Evolutionary conservation across 192 early-diverging fungal genomes (phyloP).

Genomic region (Podila horticola): DNA sequence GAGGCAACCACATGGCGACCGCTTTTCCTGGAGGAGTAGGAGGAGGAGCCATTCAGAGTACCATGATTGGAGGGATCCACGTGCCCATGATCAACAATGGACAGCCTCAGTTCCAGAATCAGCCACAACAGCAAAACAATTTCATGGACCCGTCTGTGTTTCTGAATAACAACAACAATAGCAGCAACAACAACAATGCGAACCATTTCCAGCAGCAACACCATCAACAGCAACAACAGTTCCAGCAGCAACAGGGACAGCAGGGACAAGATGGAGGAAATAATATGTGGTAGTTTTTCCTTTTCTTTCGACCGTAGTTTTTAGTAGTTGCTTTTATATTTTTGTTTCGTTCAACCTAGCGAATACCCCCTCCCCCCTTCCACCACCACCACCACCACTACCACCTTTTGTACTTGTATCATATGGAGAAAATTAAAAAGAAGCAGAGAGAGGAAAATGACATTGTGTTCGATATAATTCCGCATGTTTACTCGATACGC

Average conservation of each 20-base stretch:
- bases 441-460: too few species aligned
- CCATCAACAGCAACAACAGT: slow-evolving; percentile 1
- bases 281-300: too few species aligned
- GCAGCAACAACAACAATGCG: background rate
- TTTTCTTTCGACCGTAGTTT: too few species aligned
- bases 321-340: too few species aligned
- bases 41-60: background rate
- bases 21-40: background rate
- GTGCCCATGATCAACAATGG: slow-evolving; percentile 19
- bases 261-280: background rate
- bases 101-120: slow-evolving; percentile 10
- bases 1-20: background rate
- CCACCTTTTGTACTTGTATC: too few species aligned
- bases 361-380: too few species aligned
- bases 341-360: too few species aligned
- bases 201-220: background rate
- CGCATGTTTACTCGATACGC: too few species aligned
- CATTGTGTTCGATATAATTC: too few species aligned
- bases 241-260: background rate
- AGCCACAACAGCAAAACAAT: slow-evolving; percentile 12
- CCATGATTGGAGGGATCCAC: slow-evolving; percentile 31
- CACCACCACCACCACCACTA: too few species aligned
- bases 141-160: slow-evolving; percentile 37
- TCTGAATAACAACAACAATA: slow-evolving; percentile 19
- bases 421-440: too few species aligned